These are phyloP conservation scores for Turnera subulata DNA, from an alignment of 345 rosid genomes.

Conservation along the genomic window DNA sequence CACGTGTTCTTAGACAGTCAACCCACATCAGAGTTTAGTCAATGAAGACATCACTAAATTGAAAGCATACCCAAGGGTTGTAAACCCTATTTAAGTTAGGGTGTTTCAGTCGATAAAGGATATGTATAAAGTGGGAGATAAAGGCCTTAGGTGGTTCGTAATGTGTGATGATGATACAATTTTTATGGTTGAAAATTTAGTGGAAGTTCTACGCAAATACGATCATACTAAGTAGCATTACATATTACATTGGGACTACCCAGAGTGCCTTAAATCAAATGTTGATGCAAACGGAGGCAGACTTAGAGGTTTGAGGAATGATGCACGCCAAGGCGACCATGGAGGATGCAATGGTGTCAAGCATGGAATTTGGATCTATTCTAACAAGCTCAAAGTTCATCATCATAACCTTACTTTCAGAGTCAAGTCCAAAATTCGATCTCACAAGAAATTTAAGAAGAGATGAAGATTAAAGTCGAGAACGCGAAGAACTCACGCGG, in stretches of 20 bases:
- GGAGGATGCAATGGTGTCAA: too few relatives aligned
- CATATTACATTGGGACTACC: conserved; percentile 15
- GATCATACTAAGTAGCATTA: conserved; percentile 18
- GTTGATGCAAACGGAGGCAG: too few relatives aligned
- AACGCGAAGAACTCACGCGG: too few relatives aligned
- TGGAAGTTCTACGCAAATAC: conserved; percentile 2
- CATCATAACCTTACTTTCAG: too few relatives aligned
- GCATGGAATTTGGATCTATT: too few relatives aligned
- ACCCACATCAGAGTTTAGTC: conserved; percentile 11
- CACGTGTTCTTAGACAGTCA: conserved; percentile 13
- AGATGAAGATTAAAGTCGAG: too few relatives aligned
- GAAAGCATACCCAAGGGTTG: conserved; percentile 6
- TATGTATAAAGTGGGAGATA: conserved; percentile 13
- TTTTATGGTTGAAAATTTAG: conserved; percentile 12
- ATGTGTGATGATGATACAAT: conserved; percentile 23
- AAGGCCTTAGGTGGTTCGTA: conserved; percentile 17
- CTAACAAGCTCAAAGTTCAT: too few relatives aligned
- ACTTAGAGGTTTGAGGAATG: too few relatives aligned
- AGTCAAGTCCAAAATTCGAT: too few relatives aligned
- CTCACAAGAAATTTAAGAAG: too few relatives aligned
- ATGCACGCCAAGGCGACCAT: too few relatives aligned
- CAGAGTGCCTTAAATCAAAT: conserved; percentile 13
- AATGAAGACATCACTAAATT: conserved; percentile 9
- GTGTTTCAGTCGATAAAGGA: conserved; percentile 15
- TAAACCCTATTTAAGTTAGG: conserved; percentile 9